Percentiles rank a stretch among this genome's conserved stretches.
Conservation (phyloP, 805 yeast species). For the Wickerhamiella musiphila region DNA sequence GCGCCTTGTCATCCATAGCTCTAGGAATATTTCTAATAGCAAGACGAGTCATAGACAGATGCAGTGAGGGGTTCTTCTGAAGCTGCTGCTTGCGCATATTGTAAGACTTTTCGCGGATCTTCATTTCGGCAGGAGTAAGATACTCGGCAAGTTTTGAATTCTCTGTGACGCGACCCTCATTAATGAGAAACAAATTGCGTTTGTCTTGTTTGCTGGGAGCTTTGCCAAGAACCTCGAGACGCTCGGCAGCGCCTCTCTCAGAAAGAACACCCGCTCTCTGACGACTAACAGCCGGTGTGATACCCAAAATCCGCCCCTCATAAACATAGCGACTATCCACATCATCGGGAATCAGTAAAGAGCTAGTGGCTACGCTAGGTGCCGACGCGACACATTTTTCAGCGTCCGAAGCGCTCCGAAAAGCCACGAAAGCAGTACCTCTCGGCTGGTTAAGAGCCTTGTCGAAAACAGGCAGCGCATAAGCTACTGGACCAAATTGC, state of each 20-base stretch:
- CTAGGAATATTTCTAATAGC: conserved; percentile 91
- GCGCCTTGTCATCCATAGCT: conserved; percentile 70
- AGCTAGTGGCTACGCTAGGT: conserved; percentile 48
- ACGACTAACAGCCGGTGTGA: conserved; percentile 74
- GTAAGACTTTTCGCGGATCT: conserved; percentile 74
- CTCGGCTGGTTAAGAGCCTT: conserved; percentile 68
- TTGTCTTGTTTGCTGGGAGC: conserved; percentile 64
- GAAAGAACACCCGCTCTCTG: conserved; percentile 61
- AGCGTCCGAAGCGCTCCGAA: conserved; percentile 42
- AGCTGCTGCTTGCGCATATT: conserved; percentile 76
- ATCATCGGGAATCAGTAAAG: conserved; percentile 78
- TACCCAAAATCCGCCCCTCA: conserved; percentile 78
- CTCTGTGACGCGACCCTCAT: conserved; percentile 82
- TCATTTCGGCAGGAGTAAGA: conserved; percentile 57
- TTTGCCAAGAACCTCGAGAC: conserved; percentile 66
- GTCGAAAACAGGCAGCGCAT: conserved; percentile 87
- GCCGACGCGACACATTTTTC: conserved; percentile 58
- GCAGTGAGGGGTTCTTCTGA: conserved; percentile 77
- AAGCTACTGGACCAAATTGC: conserved; percentile 73
- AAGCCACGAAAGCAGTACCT: conserved; percentile 94
- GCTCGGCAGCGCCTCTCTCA: conserved; percentile 51
- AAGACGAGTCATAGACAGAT: conserved; percentile 82
- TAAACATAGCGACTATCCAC: conserved; percentile 73
- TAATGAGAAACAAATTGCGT: conserved; percentile 68
- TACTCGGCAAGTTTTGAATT: conserved; percentile 61